Evolutionary conservation across 1,284 basidiomycete species (phyloP), one percentile per base, ranked within the genome.

Genomic region (Ustilago shanxiensis): DNA sequence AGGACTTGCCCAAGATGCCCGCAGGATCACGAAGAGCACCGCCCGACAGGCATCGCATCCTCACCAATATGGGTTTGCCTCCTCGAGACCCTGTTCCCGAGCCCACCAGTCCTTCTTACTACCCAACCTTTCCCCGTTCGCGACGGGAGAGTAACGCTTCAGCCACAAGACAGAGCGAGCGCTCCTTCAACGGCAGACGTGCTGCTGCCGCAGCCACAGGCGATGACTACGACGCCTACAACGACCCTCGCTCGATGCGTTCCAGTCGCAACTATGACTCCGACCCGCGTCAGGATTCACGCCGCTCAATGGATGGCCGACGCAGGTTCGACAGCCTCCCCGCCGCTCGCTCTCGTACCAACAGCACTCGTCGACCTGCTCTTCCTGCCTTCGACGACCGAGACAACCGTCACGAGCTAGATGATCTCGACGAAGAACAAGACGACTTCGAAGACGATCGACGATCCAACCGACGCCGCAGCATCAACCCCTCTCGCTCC

Each of bases 41-140:
- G 47, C 67, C 76, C 18, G 68, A 71, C 54, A 54, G 72, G 29
- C 37, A 35, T 10, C 62, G 76, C 61, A 78, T 78, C 61, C 31
- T 78, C 59, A 59, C 16, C 41, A 71, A 67, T 11, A 78, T 71
- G 66, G 76, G 76, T 6, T 29, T 78, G 33, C 71, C 76, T 24
- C 67, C 71, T 26, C 63, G 76, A 45, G 67, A 74, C 1, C 61
- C 60, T 13, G 52, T 69, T 31, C 50, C 60, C 11, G 67, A 71
- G 22, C 72, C 72, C 8, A 41, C 64, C 18, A 74, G 71, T 41
- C 65, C 67, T 11, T 59, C 58, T 4, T 71, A 66, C 51, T 60
- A 61, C 16, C 53, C 59, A 18, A 64, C 55, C 20, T 64, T 55
- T 44, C 58, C 66, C 6, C 73, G 73, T 49, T 72, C 73, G 13